Evolutionary conservation across 2,329 filamentous ascomycete species (phyloP).

Genomic region (Aspergillus eucalypticola): DNA sequence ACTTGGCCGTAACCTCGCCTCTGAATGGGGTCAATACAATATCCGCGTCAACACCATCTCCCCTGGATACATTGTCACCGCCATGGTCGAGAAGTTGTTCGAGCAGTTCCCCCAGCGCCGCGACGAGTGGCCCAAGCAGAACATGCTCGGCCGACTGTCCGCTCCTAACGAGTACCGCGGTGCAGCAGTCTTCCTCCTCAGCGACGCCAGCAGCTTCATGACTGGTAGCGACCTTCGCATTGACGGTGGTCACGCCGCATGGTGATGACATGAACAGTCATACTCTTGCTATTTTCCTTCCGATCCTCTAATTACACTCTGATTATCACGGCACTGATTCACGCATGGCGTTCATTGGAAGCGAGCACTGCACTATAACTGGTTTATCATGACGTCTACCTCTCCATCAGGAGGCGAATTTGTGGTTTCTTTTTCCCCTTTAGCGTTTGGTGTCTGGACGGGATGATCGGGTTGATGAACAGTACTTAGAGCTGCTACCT

Average conservation of each 20-base stretch:
- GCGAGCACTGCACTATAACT: not conserved
- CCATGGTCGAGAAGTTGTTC: conserved; percentile 49
- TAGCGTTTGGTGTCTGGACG: not conserved
- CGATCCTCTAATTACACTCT: not conserved
- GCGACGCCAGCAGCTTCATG: conserved; percentile 56
- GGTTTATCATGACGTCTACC: not conserved
- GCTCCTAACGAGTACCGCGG: conserved; percentile 68
- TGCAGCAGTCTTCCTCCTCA: conserved; percentile 50
- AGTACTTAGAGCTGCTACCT: not conserved
- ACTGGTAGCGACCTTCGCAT: conserved; percentile 57
- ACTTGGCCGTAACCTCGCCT: conserved; percentile 49
- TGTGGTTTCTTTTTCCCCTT: not conserved
- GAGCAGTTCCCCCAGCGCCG: conserved; percentile 74
- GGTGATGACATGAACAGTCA: conserved; percentile 37
- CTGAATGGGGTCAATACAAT: conserved; percentile 51
- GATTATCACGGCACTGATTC: not conserved
- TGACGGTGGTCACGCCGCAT: conserved; percentile 56
- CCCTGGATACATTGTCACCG: conserved; percentile 50
- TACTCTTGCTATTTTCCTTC: not conserved
- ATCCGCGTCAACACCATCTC: conserved; percentile 53
- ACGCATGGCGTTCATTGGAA: not conserved
- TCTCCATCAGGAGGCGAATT: not conserved
- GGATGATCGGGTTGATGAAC: not conserved
- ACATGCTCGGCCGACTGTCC: conserved; percentile 76
- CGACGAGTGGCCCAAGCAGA: conserved; percentile 77